These are phyloP conservation scores for Russula griseocarnosa DNA, from an alignment of 768 basidiomycete genomes.

Conservation along the genomic window DNA sequence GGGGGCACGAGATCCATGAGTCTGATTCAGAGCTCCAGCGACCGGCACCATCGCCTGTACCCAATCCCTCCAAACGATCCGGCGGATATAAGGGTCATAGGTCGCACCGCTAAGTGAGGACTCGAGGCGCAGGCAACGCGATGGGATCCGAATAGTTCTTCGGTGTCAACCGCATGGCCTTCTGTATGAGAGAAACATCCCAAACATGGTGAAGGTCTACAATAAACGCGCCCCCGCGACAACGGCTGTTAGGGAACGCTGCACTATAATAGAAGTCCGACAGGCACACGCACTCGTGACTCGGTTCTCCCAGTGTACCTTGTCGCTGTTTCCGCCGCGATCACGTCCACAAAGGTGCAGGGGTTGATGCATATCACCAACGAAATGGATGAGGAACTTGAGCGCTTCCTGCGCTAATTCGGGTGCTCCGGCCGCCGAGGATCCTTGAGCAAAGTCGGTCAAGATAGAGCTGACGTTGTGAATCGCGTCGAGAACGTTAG, in stretches of 20 bases:
- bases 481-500: conserved; percentile 75
- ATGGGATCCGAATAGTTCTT: conserved; percentile 75
- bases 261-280: neutral
- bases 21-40: conserved; percentile 56
- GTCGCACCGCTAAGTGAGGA: conserved; percentile 66
- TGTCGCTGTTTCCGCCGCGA: conserved; percentile 79
- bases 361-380: conserved; percentile 93
- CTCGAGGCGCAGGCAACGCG: conserved; percentile 64
- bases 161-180: conserved; percentile 69
- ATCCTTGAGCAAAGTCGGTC: conserved; percentile 42
- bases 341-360: conserved; percentile 86
- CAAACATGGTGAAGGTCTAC: conserved; percentile 82
- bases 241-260: neutral
- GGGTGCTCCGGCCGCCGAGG: conserved; percentile 29
- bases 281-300: conserved; percentile 54
- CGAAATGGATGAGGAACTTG: conserved; percentile 88
- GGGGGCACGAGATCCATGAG: conserved; percentile 67
- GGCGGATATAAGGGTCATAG: conserved; percentile 85
- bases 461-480: conserved; percentile 69
- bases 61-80: conserved; percentile 81
- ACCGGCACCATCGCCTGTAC: conserved; percentile 34
- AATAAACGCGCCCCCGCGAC: neutral
- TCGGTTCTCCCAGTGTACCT: conserved; percentile 69
- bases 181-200: conserved; percentile 80
- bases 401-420: conserved; percentile 68